Evolutionary conservation across 176 grass and related monocot species (phyloP).

Genomic region (Guadua angustifolia): DNA sequence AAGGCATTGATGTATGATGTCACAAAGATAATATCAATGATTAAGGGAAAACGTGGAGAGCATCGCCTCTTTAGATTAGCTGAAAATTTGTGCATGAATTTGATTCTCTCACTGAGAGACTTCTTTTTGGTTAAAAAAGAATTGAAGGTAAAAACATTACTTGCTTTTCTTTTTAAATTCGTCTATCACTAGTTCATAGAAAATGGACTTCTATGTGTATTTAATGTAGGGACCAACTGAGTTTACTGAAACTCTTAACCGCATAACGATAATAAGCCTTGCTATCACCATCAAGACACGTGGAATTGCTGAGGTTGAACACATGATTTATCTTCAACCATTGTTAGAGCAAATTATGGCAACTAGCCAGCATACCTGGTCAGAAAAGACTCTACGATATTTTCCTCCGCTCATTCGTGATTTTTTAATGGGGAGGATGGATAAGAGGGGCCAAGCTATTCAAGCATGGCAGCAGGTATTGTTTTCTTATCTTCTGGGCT

Average conservation of each 20-base stretch:
- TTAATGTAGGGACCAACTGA: constrained; percentile 87
- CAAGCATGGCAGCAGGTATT: constrained; percentile 91
- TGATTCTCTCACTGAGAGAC: constrained; percentile 96
- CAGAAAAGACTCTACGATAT: constrained; percentile 83
- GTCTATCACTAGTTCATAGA: not conserved
- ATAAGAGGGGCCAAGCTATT: constrained; percentile 93
- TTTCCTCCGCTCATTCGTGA: constrained; percentile 90
- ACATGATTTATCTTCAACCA: constrained; percentile 90
- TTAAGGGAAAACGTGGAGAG: constrained; percentile 92
- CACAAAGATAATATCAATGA: constrained; percentile 98
- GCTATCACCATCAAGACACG: constrained; percentile 98
- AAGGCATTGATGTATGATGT: constrained; percentile 99
- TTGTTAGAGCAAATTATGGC: constrained; percentile 99
- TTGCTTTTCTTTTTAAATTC: constrained; percentile 28
- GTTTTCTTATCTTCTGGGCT: constrained; percentile 33
- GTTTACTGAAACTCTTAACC: constrained; percentile 97
- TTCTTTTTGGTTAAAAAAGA: constrained; percentile 99
- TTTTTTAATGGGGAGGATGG: constrained; percentile 68
- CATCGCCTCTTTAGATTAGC: constrained; percentile 96
- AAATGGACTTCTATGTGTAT: constrained; percentile 25
- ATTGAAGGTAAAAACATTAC: constrained; percentile 70
- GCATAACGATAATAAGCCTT: constrained; percentile 99
- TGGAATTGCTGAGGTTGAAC: constrained; percentile 96
- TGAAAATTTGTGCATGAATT: constrained; percentile 99
- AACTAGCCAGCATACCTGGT: constrained; percentile 96